Percentiles rank a stretch among this genome's conserved stretches.
phyloP scores from a whole-genome alignment of 306 rosid genomes.

The Cicer bijugum region DNA sequence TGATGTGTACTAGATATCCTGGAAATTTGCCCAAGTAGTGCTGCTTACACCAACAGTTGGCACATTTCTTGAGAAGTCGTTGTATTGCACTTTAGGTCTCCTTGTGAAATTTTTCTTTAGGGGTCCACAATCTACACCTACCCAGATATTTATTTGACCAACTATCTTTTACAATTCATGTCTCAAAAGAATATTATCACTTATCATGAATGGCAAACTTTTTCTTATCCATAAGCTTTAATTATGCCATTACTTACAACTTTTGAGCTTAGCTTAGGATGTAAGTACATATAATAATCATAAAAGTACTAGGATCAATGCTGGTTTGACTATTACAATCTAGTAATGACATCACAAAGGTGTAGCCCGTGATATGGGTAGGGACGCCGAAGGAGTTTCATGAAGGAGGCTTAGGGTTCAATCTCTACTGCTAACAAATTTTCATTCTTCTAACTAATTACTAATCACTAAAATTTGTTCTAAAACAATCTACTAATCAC shows the following conservation, averaged over 20 bases:
- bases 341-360: not conserved
- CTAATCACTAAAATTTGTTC: not conserved
- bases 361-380: too few species aligned
- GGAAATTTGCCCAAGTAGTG: slow-evolving; percentile 3
- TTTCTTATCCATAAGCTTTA: slow-evolving; percentile 21
- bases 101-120: slow-evolving; percentile 21
- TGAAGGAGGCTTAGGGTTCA: too few species aligned
- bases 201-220: not conserved
- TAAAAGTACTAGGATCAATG: slow-evolving; percentile 5
- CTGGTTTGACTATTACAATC: slow-evolving; percentile 28
- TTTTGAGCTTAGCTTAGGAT: slow-evolving; percentile 29
- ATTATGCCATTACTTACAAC: slow-evolving; percentile 27
- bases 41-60: not conserved
- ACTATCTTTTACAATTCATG: slow-evolving; percentile 30
- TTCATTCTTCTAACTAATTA: too few species aligned
- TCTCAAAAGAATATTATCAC: slow-evolving; percentile 33
- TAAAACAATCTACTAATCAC: slow-evolving; percentile 15
- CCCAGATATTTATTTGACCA: not conserved
- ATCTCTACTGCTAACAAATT: too few species aligned
- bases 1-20: not conserved
- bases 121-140: slow-evolving; percentile 19
- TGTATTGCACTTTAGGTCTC: slow-evolving; percentile 27
- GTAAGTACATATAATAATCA: slow-evolving; percentile 23
- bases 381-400: too few species aligned
- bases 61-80: slow-evolving; percentile 20